Conservation (phyloP, 805 yeast species). For the Maudiozyma serrabonitensis region DNA sequence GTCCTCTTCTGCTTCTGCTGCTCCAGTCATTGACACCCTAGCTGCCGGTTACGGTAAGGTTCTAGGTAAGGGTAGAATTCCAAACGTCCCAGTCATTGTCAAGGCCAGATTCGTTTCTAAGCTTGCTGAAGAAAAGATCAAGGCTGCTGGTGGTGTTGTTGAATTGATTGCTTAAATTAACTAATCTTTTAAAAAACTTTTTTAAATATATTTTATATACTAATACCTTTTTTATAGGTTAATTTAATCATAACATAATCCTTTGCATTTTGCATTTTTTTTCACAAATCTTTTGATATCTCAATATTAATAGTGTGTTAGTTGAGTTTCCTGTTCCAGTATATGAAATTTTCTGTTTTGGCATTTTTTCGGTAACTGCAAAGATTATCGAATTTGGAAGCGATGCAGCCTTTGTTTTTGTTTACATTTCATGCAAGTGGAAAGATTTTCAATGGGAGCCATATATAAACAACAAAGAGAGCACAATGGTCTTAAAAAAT, state of each 20-base stretch:
- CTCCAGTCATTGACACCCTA: slow-evolving; percentile 98
- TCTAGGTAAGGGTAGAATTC: slow-evolving; percentile 97
- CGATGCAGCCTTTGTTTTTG: not conserved
- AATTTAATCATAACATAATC: not conserved
- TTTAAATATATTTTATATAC: not conserved
- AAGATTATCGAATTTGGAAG: not conserved
- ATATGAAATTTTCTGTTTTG: not conserved
- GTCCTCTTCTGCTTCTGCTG: slow-evolving; percentile 76
- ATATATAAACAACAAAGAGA: not conserved
- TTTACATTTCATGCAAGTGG: not conserved
- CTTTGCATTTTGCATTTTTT: not conserved
- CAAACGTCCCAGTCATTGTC: slow-evolving; percentile 96
- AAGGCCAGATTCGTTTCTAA: slow-evolving; percentile 99
- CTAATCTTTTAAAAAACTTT: slow-evolving; percentile 3
- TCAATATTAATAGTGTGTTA: no score
- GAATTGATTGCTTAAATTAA: slow-evolving; percentile 86
- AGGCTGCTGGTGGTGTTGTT: slow-evolving; percentile 99
- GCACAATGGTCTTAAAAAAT: not conserved
- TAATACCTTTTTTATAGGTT: not conserved
- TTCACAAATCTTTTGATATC: no score
- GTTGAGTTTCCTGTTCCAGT: not conserved
- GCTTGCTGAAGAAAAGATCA: slow-evolving; percentile 99
- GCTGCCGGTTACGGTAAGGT: slow-evolving; percentile 99
- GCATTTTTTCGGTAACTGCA: not conserved
- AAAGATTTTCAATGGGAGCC: not conserved